Evolutionary conservation across 352 stramenopile genomes (phyloP).

Genomic region (Blastocystis sp.): DNA sequence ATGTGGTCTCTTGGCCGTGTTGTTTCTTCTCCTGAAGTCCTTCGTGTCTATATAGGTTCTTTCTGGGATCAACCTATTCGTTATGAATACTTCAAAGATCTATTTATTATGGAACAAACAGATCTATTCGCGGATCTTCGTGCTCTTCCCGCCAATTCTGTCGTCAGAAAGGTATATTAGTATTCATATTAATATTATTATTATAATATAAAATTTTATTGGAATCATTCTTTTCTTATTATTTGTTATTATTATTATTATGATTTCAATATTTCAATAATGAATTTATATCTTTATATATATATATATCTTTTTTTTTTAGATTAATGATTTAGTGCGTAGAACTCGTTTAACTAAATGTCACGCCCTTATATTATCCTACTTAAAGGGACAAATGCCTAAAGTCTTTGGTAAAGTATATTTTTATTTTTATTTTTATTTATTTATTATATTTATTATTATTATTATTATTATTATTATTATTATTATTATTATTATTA

Average conservation of each 20-base stretch:
- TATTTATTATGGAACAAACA: constrained; percentile 85
- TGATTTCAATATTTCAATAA: too few relatives aligned
- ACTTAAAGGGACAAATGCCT: constrained; percentile 83
- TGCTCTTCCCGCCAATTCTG: constrained; percentile 67
- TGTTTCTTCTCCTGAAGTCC: constrained; percentile 84
- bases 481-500: too few relatives aligned
- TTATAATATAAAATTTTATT: constrained; percentile 35
- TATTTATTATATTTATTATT: too few relatives aligned
- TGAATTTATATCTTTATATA: too few relatives aligned
- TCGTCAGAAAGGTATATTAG: constrained; percentile 65
- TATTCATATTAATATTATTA: too few relatives aligned
- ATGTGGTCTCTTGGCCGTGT: constrained; percentile 86
- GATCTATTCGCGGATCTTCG: constrained; percentile 86
- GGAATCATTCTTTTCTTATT: neutral
- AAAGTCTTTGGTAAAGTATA: constrained; percentile 70
- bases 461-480: too few relatives aligned
- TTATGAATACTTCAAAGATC: constrained; percentile 58
- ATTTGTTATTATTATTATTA: too few relatives aligned
- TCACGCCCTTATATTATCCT: constrained; percentile 86
- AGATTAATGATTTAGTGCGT: constrained; percentile 82
- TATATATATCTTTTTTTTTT: too few relatives aligned
- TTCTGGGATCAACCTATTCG: constrained; percentile 77
- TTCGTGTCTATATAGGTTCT: constrained; percentile 84
- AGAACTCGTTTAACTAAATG: constrained; percentile 74
- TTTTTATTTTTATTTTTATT: neutral